A percentile compares a stretch with the other conserved stretches of the same genome.
Evolutionary conservation across 1,284 basidiomycete genomes (phyloP).

Genomic region (Stereum hirsutum): DNA sequence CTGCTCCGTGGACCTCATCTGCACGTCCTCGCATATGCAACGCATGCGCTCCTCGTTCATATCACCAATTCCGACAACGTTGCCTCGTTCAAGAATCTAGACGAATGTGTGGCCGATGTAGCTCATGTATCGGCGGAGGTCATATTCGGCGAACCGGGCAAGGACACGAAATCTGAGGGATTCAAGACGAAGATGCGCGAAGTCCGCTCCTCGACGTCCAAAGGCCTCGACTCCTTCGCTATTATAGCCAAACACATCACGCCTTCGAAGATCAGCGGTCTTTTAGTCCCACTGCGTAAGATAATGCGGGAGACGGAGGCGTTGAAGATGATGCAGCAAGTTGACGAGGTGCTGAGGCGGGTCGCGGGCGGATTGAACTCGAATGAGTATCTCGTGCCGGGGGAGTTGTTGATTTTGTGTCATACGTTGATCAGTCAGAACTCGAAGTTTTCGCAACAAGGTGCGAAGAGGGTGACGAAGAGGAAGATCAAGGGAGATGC

Average conservation of each 20-base stretch:
- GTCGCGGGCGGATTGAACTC: constrained; percentile 81
- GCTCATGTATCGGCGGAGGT: constrained; percentile 86
- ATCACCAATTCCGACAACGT: constrained; percentile 59
- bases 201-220: constrained; percentile 71
- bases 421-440: constrained; percentile 90
- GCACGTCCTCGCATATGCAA: constrained; percentile 83
- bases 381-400: constrained; percentile 66
- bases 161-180: constrained; percentile 83
- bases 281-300: constrained; percentile 77
- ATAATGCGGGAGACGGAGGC: constrained; percentile 86
- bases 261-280: constrained; percentile 64
- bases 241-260: constrained; percentile 74
- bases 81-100: constrained; percentile 52
- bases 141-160: constrained; percentile 89
- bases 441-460: constrained; percentile 69
- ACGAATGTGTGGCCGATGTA: constrained; percentile 71
- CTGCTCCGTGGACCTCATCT: constrained; percentile 90
- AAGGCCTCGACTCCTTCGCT: constrained; percentile 79
- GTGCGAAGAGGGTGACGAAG: constrained; percentile 26
- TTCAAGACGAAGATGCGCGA: constrained; percentile 95
- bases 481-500: constrained; percentile 43
- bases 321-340: constrained; percentile 74
- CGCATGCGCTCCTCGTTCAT: constrained; percentile 78
- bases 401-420: constrained; percentile 76
- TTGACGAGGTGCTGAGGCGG: constrained; percentile 84